Base-by-base conservation (phyloP, 2,329 filamentous ascomycete species). In the Neopestalotiopsis sp. region DNA sequence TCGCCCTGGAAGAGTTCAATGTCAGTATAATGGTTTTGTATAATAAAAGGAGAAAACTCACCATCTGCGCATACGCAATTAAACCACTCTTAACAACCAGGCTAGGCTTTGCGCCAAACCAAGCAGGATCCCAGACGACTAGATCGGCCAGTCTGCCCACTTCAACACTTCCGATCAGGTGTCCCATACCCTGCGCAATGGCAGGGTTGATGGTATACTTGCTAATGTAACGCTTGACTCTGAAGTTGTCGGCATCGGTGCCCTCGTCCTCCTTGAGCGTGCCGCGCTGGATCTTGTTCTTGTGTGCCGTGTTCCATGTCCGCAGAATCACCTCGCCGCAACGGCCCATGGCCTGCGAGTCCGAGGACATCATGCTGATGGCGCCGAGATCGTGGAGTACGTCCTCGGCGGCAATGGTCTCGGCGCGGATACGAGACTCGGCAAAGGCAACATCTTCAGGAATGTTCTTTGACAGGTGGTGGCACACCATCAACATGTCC, bases 401-500 rank as follows among this genome's bases (percentile, higher is more conserved):
- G 79, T 98, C 95, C 84, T 98, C 95, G 30, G 95, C 95, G 0
- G 95, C 95, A 77, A 98, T 98, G 45, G 95, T 98, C 83, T 98
- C 95, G 72, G 94, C 94, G 69, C 95, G 92, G 81, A 98, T 98
- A 52, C 95, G 93, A 45, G 91, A 94, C 83, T 98, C 95, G 62
- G 95, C 95, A 76, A 98, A 98, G 1, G 95, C 94, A 14, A 98
- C 92, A 78, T 98, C 95, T 82, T 98, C 95, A 69, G 95, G 94
- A 69, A 98, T 98, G 81, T 97, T 91, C 80, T 93, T 94, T 66
- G 91, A 94, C 10, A 98, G 85, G 77, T 98, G 95, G 80, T 98
- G 95, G 84, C 95, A 98, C 49, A 97, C 94, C 95, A 98, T 98
- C 61, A 98, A 84, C 95, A 98, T 98, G 83, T 98, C 95, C 14